phyloP scores from a whole-genome alignment of 2,329 filamentous ascomycete genomes.

The Penicillium sp. region DNA sequence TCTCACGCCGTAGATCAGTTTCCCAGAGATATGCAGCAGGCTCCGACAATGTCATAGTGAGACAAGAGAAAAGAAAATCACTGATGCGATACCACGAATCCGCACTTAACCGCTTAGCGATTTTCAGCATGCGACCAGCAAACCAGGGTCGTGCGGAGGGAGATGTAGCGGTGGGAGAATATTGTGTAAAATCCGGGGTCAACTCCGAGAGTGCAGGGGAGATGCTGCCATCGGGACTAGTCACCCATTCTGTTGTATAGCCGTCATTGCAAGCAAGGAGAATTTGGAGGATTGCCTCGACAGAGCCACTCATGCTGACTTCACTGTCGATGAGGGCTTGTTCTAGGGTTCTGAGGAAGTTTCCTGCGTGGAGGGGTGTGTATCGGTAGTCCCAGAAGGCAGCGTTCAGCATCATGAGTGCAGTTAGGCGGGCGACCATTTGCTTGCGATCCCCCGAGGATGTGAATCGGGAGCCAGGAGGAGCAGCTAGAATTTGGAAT shows the following conservation, averaged over 20 bases:
- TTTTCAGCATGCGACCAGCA: constrained; percentile 41
- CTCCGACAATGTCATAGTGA: constrained; percentile 31
- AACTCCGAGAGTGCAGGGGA: constrained; percentile 1
- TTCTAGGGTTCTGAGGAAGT: constrained; percentile 36
- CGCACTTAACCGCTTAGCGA: constrained; percentile 37
- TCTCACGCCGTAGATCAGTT: constrained; percentile 35
- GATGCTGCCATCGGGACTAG: neutral
- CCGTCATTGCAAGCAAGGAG: constrained; percentile 39
- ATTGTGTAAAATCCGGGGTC: constrained; percentile 29
- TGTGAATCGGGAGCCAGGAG: constrained; percentile 34
- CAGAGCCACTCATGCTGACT: constrained; percentile 38
- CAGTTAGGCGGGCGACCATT: constrained; percentile 37
- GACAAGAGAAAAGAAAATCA: constrained; percentile 37
- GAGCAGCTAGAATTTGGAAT: constrained; percentile 34
- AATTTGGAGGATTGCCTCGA: constrained; percentile 42
- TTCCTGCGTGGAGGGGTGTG: constrained; percentile 27
- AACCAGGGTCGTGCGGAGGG: constrained; percentile 41
- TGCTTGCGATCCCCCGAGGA: constrained; percentile 41
- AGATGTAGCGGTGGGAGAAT: constrained; percentile 24
- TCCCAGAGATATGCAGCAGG: constrained; percentile 32
- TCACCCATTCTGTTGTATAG: neutral
- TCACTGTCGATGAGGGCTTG: constrained; percentile 36
- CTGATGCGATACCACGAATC: constrained; percentile 38
- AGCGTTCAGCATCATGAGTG: constrained; percentile 40
- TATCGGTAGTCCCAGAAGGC: constrained; percentile 44